These are phyloP conservation scores for Blastomyces gilchristii DNA, from an alignment of 2,329 filamentous ascomycete genomes.

Conservation along the genomic window DNA sequence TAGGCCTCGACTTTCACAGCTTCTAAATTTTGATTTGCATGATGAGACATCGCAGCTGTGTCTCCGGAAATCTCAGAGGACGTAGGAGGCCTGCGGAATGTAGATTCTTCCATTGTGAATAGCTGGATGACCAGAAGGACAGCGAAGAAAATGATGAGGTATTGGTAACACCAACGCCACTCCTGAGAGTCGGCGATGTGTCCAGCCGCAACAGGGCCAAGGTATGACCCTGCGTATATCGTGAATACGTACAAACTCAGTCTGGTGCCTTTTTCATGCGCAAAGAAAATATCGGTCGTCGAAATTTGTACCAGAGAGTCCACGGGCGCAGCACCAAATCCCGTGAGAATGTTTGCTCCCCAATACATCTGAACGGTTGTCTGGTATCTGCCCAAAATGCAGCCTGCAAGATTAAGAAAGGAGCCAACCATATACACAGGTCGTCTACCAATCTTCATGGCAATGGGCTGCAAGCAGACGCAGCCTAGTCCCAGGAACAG, in stretches of 20 bases:
- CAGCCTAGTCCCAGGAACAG: slow-evolving; percentile 14
- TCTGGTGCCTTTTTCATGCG: slow-evolving; percentile 36
- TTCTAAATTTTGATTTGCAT: slow-evolving; percentile 8
- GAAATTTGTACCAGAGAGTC: slow-evolving; percentile 41
- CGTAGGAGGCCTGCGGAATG: slow-evolving; percentile 33
- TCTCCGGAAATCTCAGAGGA: slow-evolving; percentile 7
- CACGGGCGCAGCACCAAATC: slow-evolving; percentile 38
- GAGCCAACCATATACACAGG: slow-evolving; percentile 13
- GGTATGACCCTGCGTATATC: slow-evolving; percentile 38
- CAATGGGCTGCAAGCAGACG: slow-evolving; percentile 13
- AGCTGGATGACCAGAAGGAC: slow-evolving; percentile 41
- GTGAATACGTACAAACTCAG: slow-evolving; percentile 38
- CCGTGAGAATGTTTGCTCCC: slow-evolving; percentile 11
- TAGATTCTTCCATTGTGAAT: slow-evolving; percentile 53
- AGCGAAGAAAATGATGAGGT: slow-evolving; percentile 34
- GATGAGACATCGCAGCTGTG: neutral
- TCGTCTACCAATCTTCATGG: slow-evolving; percentile 16
- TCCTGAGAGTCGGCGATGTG: slow-evolving; percentile 32
- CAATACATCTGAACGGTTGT: slow-evolving; percentile 9
- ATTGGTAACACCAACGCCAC: slow-evolving; percentile 46
- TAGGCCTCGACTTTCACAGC: slow-evolving; percentile 5
- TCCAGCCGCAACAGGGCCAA: slow-evolving; percentile 26
- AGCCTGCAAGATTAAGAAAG: slow-evolving; percentile 10
- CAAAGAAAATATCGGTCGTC: slow-evolving; percentile 38
- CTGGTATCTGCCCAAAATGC: slow-evolving; percentile 13